Base-by-base conservation (phyloP, 495 filamentous ascomycete species). In the Penicillium tannophilum region DNA sequence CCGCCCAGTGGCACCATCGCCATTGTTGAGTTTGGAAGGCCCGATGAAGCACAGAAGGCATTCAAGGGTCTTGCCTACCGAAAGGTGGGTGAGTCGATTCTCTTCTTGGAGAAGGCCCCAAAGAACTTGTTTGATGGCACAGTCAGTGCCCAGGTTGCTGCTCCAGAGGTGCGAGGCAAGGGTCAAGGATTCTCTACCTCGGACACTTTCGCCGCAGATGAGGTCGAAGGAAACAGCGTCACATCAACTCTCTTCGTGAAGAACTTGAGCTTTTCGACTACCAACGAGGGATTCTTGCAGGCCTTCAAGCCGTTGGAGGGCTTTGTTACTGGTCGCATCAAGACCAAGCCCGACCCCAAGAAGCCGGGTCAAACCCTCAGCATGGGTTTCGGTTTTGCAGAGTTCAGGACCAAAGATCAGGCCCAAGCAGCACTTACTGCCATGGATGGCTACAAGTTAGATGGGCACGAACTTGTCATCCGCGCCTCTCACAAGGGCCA, bases 371-470 rank as follows among this genome's bases (percentile, higher is more conserved):
- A 93, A 71, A 79, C 86, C 2, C 84, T 98, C 45, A 95, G 90
- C 64, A 97, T 97, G 93, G 94, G 94, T 9, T 97, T 96, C 69
- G 94, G 92, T 42, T 99, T 99, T 64, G 84, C 89, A 52, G 92
- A 96, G 56, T 99, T 99, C 73, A 81, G 79, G 39, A 86, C 84
- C 54, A 90, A 89, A 58, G 81, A 75, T 16, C 84, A 92, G 46
- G 93, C 93, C 10, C 82, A 90, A 56, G 86, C 89, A 17, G 94
- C 93, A 41, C 78, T 88, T 49, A 81, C 81, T 60, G 85, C 86
- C 26, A 96, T 99, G 92, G 86, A 97, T 69, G 92, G 91, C 48
- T 85, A 90, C 68, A 82, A 82, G 46, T 84, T 99, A 16, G 91
- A 95, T 57, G 86, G 84, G n/a, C 90, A 99, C 72, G 86, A 88